These are phyloP conservation scores for Trichothecium roseum DNA, from an alignment of 2,329 filamentous ascomycete genomes.

Conservation along the genomic window DNA sequence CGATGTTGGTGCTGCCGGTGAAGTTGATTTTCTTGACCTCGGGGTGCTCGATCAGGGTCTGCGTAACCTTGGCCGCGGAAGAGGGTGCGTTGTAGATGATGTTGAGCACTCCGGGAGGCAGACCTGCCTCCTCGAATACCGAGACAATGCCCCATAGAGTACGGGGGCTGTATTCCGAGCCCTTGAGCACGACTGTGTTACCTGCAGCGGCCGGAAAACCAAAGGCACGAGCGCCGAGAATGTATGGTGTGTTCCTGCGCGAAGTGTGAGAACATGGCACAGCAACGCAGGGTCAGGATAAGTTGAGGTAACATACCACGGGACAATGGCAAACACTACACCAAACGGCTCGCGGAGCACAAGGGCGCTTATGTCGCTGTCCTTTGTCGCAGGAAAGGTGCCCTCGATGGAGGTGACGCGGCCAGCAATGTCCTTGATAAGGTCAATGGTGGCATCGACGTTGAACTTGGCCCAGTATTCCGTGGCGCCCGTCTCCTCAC, in stretches of 20 bases:
- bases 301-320: constrained; percentile 48
- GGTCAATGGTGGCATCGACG: constrained; percentile 20
- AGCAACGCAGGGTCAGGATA: neutral
- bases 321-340: constrained; percentile 68
- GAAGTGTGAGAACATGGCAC: neutral
- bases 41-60: constrained; percentile 54
- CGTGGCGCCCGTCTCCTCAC: constrained; percentile 33
- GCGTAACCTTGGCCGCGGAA: constrained; percentile 58
- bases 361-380: constrained; percentile 37
- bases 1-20: constrained; percentile 67
- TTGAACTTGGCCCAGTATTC: constrained; percentile 30
- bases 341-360: constrained; percentile 69
- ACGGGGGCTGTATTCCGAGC: constrained; percentile 56
- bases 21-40: constrained; percentile 75
- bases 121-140: constrained; percentile 61
- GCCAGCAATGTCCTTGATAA: constrained; percentile 32
- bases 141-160: constrained; percentile 52
- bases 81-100: constrained; percentile 55
- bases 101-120: constrained; percentile 67
- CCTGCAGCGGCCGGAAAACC: constrained; percentile 61
- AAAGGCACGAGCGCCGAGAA: constrained; percentile 44
- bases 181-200: constrained; percentile 69
- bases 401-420: constrained; percentile 27
- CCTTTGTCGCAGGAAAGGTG: constrained; percentile 19
- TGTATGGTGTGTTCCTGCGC: constrained; percentile 45